A percentile compares a stretch with the other conserved stretches of the same genome.
phyloP scores from a whole-genome alignment of 2,329 filamentous ascomycete species.

The Epichloe gansuensis region DNA sequence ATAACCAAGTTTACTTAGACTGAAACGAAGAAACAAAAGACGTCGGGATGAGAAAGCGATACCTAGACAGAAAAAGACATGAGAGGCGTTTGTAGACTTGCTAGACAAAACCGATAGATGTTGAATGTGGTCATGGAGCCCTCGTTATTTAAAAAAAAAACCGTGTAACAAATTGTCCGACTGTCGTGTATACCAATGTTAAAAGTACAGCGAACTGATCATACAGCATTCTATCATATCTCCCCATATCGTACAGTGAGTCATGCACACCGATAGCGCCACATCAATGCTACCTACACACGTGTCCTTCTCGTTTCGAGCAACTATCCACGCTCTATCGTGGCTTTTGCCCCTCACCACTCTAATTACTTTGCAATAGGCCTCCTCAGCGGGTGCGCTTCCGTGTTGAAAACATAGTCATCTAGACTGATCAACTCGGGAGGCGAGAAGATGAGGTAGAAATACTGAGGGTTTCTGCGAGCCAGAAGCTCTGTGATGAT shows the following conservation, averaged over 20 bases:
- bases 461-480: constrained; percentile 64
- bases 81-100: background rate
- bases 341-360: background rate
- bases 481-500: constrained; percentile 51
- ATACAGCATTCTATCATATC: too few species aligned
- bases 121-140: too few species aligned
- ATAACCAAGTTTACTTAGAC: too few species aligned
- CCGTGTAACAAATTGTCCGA: too few species aligned
- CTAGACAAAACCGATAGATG: background rate
- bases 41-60: background rate
- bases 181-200: too few species aligned
- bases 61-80: background rate
- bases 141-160: too few species aligned
- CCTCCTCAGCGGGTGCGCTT: constrained; percentile 30
- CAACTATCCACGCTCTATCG: background rate
- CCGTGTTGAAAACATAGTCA: constrained; percentile 50
- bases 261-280: background rate
- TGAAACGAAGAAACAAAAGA: too few species aligned
- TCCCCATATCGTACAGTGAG: too few species aligned
- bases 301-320: background rate
- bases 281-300: background rate
- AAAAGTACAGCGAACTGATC: too few species aligned
- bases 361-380: background rate
- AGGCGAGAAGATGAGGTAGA: constrained; percentile 58
- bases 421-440: constrained; percentile 53